A percentile compares a stretch with the other conserved stretches of the same genome.
Conservation (phyloP, 2,329 filamentous ascomycete genomes). For the Helotiales sp. region DNA sequence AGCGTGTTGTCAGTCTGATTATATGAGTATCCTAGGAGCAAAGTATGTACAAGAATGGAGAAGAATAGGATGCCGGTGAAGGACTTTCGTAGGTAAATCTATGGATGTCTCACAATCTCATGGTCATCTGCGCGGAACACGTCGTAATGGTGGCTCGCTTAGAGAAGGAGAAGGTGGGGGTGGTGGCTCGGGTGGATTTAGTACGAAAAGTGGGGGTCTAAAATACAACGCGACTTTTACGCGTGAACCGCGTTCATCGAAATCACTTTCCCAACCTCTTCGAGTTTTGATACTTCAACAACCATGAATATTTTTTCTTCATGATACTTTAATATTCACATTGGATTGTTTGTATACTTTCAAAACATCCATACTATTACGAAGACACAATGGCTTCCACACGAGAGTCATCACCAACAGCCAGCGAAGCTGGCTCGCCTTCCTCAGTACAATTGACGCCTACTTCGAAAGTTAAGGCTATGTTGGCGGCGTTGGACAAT, state of each 20-base stretch:
- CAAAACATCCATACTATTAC: conserved; percentile 3
- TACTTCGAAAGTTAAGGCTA: conserved; percentile 53
- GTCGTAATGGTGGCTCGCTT: background rate
- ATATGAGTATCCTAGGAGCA: background rate
- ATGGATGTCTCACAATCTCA: conserved; percentile 2
- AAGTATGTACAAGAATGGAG: background rate
- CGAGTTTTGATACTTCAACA: conserved; percentile 3
- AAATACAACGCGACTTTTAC: background rate
- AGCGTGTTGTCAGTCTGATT: background rate
- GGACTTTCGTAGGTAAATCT: background rate
- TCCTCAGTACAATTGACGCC: conserved; percentile 47
- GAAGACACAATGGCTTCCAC: conserved; percentile 48
- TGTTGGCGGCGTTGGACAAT: conserved; percentile 52
- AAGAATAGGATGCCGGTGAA: background rate
- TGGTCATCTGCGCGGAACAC: conserved; percentile 7
- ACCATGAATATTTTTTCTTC: conserved; percentile 9
- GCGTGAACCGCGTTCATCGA: background rate
- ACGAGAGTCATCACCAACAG: conserved; percentile 46
- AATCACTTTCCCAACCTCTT: conserved; percentile 8
- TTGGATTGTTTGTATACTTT: conserved; percentile 12
- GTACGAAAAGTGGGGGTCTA: background rate
- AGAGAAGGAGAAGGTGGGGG: background rate
- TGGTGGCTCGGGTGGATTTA: background rate
- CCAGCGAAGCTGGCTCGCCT: conserved; percentile 42
- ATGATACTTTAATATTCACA: conserved; percentile 14